Evolutionary conservation across 2,329 filamentous ascomycete genomes (phyloP), one percentile per base, ranked within the genome.

Genomic region (Cadophora malorum): DNA sequence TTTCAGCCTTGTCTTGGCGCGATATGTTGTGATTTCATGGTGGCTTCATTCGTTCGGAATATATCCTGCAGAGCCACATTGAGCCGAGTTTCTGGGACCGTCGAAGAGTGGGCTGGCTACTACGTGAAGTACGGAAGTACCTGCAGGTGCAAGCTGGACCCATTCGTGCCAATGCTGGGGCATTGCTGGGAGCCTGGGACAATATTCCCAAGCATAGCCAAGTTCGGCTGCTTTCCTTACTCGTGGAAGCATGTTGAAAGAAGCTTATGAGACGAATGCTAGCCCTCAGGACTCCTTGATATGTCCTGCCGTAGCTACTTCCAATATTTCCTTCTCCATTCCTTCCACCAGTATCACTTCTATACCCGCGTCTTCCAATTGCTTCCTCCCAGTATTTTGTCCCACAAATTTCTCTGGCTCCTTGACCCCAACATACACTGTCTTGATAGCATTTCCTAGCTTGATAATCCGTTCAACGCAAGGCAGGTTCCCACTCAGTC

Each of bases 401-500:
- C 88, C 89, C 21, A 98, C 93, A 80, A 98, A 99, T 38, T 88
- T 97, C 74, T 92, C 91, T 0, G 96, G 96, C 80, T 99, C 96
- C 73, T 90, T 85, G 0, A 97, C 92, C 0, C 96, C 96, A 33
- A 96, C 89, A 73, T 95, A 96, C 4, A 99, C 93, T 58, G 87
- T 91, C 69, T 84, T 86, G 66, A 97, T 91, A 1, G 69, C 68
- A 31, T 66, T 74, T 23, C 74, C 71, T 23, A 91, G 83, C 8
- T 82, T 82, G 50, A 96, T 80, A 28, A 99, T 91, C 64, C 95
- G 84, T 74, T 97, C 88, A 8, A 93, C 91, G 75, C 96, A 96
- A 0, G 91, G 85, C 64, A 87, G 75, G 75, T 94, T 94, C 4
- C 92, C 92, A 74, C 90, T 93, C 63, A 93, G 81, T 49, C 93